Percentiles rank a stretch among this genome's conserved stretches.
Conservation (phyloP, 371 early-diverging fungal species). For the Rhizopus stolonifer region DNA sequence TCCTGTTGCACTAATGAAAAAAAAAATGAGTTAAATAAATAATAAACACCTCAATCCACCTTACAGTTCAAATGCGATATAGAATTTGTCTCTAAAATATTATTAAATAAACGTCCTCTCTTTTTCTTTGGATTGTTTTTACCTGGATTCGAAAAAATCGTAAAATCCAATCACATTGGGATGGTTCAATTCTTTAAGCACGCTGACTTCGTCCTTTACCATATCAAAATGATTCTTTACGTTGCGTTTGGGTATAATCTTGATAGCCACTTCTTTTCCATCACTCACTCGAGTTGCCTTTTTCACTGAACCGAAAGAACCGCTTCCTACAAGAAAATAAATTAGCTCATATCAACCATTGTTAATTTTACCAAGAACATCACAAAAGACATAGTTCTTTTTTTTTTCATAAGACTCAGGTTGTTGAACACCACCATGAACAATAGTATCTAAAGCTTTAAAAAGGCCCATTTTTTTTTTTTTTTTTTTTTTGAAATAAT, state of each 20-base stretch:
- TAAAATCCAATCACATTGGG: slow-evolving; percentile 77
- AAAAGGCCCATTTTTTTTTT: slow-evolving; percentile 20
- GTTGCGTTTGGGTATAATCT: slow-evolving; percentile 70
- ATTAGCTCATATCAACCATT: neutral
- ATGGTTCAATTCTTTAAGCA: slow-evolving; percentile 69
- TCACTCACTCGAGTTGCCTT: slow-evolving; percentile 54
- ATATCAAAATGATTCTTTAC: slow-evolving; percentile 66
- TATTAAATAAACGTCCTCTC: too few relatives aligned
- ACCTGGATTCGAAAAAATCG: slow-evolving; percentile 77
- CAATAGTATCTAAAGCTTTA: slow-evolving; percentile 17
- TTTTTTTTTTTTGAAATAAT: neutral
- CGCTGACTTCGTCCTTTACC: slow-evolving; percentile 73
- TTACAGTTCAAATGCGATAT: slow-evolving; percentile 85
- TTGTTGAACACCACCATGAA: slow-evolving; percentile 36
- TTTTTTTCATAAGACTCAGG: slow-evolving; percentile 68
- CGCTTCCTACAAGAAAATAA: slow-evolving; percentile 50
- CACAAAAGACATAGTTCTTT: slow-evolving; percentile 62
- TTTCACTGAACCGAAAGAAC: slow-evolving; percentile 79
- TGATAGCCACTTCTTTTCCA: slow-evolving; percentile 67
- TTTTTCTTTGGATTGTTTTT: slow-evolving; percentile 14
- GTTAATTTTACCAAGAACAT: slow-evolving; percentile 50
- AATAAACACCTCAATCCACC: neutral
- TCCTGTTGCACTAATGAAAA: slow-evolving; percentile 61
- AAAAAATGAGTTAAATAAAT: neutral
- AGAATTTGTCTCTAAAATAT: slow-evolving; percentile 59